These are phyloP conservation scores for Colletotrichum noveboracense DNA, from an alignment of 2,329 filamentous ascomycete species.

Conservation along the genomic window DNA sequence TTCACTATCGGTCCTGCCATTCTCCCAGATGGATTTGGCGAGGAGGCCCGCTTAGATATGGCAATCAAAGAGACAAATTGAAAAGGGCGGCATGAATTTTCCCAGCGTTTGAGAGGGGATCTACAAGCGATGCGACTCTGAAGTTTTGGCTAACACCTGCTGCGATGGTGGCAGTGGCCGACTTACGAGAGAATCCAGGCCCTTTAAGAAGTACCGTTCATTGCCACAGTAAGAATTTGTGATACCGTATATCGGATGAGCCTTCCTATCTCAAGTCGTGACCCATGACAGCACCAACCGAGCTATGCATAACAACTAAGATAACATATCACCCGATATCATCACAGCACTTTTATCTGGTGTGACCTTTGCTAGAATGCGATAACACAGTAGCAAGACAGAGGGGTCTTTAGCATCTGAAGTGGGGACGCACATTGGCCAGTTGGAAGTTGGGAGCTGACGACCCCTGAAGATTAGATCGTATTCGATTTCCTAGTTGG, in stretches of 20 bases:
- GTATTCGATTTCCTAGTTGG: not conserved
- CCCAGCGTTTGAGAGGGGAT: rapidly evolving
- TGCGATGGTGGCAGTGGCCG: not conserved
- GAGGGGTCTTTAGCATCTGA: not conserved
- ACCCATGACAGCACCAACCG: not conserved
- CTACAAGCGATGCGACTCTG: rapidly evolving
- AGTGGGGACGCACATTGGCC: not conserved
- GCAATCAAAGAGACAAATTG: not conserved
- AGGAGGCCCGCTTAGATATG: rapidly evolving
- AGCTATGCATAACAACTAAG: not conserved
- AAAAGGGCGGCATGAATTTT: rapidly evolving
- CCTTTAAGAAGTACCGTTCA: not conserved
- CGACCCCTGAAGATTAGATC: not conserved
- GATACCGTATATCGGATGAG: not conserved
- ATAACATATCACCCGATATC: not conserved
- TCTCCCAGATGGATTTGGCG: not conserved
- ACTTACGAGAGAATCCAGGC: not conserved
- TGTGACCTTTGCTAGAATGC: not conserved
- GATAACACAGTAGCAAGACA: not conserved
- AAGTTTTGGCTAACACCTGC: not conserved
- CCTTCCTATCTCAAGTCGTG: not conserved
- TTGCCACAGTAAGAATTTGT: rapidly evolving
- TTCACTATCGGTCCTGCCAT: not conserved
- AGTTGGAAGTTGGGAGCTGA: not conserved
- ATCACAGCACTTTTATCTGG: not conserved